These are phyloP conservation scores for Diaporthe sp. DNA, from an alignment of 2,329 filamentous ascomycete genomes.

Conservation along the genomic window DNA sequence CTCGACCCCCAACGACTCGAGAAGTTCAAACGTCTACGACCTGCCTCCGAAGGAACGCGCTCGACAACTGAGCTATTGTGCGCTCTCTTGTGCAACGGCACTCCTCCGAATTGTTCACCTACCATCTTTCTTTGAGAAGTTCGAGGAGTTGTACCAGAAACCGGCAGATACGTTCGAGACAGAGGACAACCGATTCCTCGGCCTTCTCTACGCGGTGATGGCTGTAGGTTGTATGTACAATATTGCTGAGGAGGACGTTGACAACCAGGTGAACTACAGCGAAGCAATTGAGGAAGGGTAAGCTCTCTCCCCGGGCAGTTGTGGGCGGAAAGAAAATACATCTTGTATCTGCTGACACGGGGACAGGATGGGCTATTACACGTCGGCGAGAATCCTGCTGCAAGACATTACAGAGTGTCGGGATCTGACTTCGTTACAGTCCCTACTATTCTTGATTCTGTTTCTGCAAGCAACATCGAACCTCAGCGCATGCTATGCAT, in stretches of 20 bases:
- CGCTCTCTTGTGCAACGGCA: conserved; percentile 69
- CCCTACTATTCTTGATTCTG: conserved; percentile 82
- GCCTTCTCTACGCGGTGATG: conserved; percentile 77
- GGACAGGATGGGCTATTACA: conserved; percentile 79
- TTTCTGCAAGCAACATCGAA: conserved; percentile 86
- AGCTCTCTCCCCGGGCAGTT: conserved; percentile 38
- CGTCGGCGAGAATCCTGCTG: conserved; percentile 74
- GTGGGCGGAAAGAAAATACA: not conserved
- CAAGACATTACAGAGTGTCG: conserved; percentile 77
- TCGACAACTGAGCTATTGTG: conserved; percentile 65
- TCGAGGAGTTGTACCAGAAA: conserved; percentile 83
- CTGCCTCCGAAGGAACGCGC: conserved; percentile 75
- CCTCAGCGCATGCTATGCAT: conserved; percentile 83
- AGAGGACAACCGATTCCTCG: conserved; percentile 77
- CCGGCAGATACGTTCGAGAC: conserved; percentile 72
- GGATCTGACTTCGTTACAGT: conserved; percentile 80
- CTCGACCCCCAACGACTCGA: conserved; percentile 73
- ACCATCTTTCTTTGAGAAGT: conserved; percentile 81
- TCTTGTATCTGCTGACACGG: conserved; percentile 41
- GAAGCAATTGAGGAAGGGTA: conserved; percentile 69
- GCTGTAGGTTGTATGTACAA: conserved; percentile 81
- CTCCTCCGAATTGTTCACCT: conserved; percentile 80
- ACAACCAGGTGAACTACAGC: conserved; percentile 61
- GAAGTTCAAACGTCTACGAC: conserved; percentile 68
- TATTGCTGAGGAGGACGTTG: conserved; percentile 66